Base-by-base conservation (phyloP, 2,329 filamentous ascomycete genomes). In the Aspergillus latus region DNA sequence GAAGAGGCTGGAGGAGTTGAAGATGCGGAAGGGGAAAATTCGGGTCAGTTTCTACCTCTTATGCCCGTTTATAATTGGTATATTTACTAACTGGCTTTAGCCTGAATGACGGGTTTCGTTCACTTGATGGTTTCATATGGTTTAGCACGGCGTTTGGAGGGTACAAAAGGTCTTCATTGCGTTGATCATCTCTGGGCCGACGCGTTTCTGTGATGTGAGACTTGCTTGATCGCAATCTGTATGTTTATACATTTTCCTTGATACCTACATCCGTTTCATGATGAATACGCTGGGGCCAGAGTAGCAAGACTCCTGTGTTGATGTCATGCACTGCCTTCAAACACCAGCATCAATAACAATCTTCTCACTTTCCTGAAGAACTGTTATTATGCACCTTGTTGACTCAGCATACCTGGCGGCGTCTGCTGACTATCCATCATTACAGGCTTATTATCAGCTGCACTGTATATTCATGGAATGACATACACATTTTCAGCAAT, bases 1-100 rank as follows among this genome's bases (percentile, higher is more conserved):
- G 75, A 84, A 78, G 76, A 88, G 84, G 74, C 82, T 94, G 46
- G 79, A 82, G 65, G 85, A 84, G 55, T 87, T 92, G 85, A 85
- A 84, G 74, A 82, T 82, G 72, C 82, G 84, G 74, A 83, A 83
- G 68, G 82, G 84, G 16, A 86, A 80, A 69, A 83, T 88, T 66
- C 78, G 78, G 68, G 76, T 78, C 62, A 61, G 71, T 70, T 46
- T 45, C 42, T 2, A 11, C 11, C 40, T 3, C 48, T 29, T 32
- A 30, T 34, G 5, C 43, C 40, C 39, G 58, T 37, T 34, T 43
- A 6, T 1, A 29, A 46, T 43, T 15, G 21, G 16, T 45, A 32
- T 21, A 21, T 21, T 1, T 43, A 16, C 54, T 60, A 48, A 59
- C 26, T 15, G n/a, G 16, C 36, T 29, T 44, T 47, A 74, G 72